Evolutionary conservation across 1,139 yeast species (phyloP).

Genomic region (Nadsonia commutata): DNA sequence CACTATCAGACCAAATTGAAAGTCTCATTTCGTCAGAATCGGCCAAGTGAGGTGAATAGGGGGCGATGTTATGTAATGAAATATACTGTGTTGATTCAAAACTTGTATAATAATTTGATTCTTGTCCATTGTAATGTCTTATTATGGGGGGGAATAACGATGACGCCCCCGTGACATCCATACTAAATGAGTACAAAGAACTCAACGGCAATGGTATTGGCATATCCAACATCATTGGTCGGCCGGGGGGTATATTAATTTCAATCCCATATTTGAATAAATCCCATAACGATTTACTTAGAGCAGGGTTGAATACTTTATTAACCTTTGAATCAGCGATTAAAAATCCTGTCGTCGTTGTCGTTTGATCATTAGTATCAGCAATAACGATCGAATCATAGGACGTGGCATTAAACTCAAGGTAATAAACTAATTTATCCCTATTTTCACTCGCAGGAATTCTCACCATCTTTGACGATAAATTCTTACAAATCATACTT

Average conservation of each 20-base stretch:
- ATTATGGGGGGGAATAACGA: slow-evolving; percentile 43
- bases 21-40: neutral
- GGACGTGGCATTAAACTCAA: too few species aligned
- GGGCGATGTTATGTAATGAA: slow-evolving; percentile 4
- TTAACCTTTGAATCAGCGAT: slow-evolving; percentile 16
- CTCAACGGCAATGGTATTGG: slow-evolving; percentile 32
- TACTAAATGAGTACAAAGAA: slow-evolving; percentile 42
- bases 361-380: slow-evolving; percentile 11
- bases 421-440: too few species aligned
- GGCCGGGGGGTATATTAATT: slow-evolving; percentile 26
- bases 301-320: slow-evolving; percentile 21
- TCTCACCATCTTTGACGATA: too few species aligned
- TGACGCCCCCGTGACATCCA: slow-evolving; percentile 16
- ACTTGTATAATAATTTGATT: slow-evolving; percentile 62
- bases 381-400: slow-evolving; percentile 39
- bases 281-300: slow-evolving; percentile 16
- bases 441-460: too few species aligned
- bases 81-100: slow-evolving; percentile 3
- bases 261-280: slow-evolving; percentile 16
- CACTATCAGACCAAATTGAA: neutral
- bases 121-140: slow-evolving; percentile 58
- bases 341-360: slow-evolving; percentile 17
- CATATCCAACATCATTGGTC: slow-evolving; percentile 36
- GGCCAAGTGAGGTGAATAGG: slow-evolving; percentile 1
- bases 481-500: neutral